phyloP scores from a whole-genome alignment of 768 basidiomycete species.

The Austroboletus eburneus region DNA sequence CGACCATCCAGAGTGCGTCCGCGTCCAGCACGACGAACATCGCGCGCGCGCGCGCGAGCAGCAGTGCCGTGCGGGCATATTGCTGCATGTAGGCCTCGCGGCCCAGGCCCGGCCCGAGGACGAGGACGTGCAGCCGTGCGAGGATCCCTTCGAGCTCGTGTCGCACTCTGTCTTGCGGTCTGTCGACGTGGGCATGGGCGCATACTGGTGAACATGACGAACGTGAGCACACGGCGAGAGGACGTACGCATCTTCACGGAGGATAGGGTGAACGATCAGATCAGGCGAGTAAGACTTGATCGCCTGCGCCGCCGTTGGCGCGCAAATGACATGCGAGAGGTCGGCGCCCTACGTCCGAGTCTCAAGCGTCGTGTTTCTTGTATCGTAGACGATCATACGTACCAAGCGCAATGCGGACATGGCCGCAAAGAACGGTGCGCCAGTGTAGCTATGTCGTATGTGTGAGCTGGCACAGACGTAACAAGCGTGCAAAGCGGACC shows the following conservation, averaged over 20 bases:
- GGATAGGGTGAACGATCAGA: slow-evolving; percentile 93
- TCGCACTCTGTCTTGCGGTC: slow-evolving; percentile 45
- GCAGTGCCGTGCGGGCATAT: slow-evolving; percentile 72
- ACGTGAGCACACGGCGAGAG: not conserved
- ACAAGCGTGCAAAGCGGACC: slow-evolving; percentile 33
- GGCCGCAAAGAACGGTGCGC: slow-evolving; percentile 94
- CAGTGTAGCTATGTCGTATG: slow-evolving; percentile 71
- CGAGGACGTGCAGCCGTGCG: slow-evolving; percentile 83
- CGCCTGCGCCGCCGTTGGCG: slow-evolving; percentile 83
- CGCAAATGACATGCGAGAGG: slow-evolving; percentile 95
- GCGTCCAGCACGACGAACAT: slow-evolving; percentile 95
- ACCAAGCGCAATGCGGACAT: slow-evolving; percentile 88
- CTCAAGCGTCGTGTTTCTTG: not conserved
- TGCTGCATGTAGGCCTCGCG: slow-evolving; percentile 87
- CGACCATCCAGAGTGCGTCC: slow-evolving; percentile 83
- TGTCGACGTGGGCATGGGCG: slow-evolving; percentile 19
- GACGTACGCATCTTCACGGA: slow-evolving; percentile 63
- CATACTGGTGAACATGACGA: not conserved
- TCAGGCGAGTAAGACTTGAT: slow-evolving; percentile 99
- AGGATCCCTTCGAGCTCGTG: slow-evolving; percentile 63
- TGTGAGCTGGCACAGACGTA: too few species aligned
- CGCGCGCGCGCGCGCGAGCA: slow-evolving; percentile 63
- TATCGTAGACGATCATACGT: not conserved
- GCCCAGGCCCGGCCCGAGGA: slow-evolving; percentile 93
- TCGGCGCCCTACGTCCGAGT: slow-evolving; percentile 74